Conservation (phyloP, 2,329 filamentous ascomycete species). For the Kalaharituber pfeilii region DNA sequence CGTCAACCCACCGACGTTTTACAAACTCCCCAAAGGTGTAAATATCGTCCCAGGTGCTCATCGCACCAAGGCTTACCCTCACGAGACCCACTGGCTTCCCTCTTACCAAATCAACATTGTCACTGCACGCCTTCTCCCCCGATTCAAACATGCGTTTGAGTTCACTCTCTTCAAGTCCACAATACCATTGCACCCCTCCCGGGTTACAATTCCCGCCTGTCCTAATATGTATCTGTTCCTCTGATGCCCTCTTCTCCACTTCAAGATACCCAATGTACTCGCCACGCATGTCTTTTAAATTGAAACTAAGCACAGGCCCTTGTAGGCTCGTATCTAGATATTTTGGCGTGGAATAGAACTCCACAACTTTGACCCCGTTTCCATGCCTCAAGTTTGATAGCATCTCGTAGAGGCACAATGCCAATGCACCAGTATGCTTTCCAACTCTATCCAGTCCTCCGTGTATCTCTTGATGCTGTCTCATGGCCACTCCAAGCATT, state of each 20-base stretch:
- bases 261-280: constrained; percentile 38
- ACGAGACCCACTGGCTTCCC: constrained; percentile 43
- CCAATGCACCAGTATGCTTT: constrained; percentile 38
- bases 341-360: constrained; percentile 21
- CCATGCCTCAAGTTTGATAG: constrained; percentile 35
- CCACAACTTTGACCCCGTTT: constrained; percentile 20
- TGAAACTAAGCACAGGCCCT: constrained; percentile 48
- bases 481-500: constrained; percentile 42
- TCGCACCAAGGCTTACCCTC: constrained; percentile 43
- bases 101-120: constrained; percentile 34
- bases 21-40: constrained; percentile 35
- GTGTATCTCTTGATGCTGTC: constrained; percentile 39
- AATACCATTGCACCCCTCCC: constrained; percentile 32
- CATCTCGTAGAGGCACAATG: constrained; percentile 33
- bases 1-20: constrained; percentile 15
- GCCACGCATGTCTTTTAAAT: constrained; percentile 38
- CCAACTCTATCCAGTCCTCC: constrained; percentile 26
- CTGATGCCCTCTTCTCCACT: constrained; percentile 42
- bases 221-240: constrained; percentile 40
- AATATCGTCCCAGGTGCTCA: constrained; percentile 41
- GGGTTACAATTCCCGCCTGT: constrained; percentile 42
- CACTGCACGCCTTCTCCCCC: constrained; percentile 36
- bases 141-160: background rate
- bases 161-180: constrained; percentile 36
- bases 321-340: constrained; percentile 38